Conservation (phyloP, 768 basidiomycete genomes). For the Melanogaster broomeanus region DNA sequence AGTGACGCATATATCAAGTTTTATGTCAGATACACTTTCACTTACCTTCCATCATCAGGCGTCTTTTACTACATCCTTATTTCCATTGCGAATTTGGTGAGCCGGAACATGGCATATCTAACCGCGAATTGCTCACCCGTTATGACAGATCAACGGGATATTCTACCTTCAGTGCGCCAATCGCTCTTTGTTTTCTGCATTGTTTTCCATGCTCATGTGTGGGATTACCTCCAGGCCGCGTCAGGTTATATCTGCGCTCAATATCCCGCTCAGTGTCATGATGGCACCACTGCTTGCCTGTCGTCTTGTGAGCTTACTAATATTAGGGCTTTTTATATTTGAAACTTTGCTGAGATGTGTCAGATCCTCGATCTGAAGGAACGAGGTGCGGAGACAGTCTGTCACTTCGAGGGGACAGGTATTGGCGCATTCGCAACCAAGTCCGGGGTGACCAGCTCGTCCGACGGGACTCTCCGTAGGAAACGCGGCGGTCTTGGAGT, state of each 20-base stretch:
- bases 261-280: conserved; percentile 85
- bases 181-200: not conserved
- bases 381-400: conserved; percentile 76
- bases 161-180: conserved; percentile 77
- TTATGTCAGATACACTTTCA: not conserved
- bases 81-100: conserved; percentile 78
- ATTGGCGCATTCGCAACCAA: conserved; percentile 69
- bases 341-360: conserved; percentile 6
- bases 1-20: conserved; percentile 12
- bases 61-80: conserved; percentile 86
- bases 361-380: conserved; percentile 83
- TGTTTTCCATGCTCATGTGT: conserved; percentile 11
- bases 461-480: conserved; percentile 21
- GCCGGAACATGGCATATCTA: conserved; percentile 9
- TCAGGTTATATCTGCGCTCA: conserved; percentile 80
- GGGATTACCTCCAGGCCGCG: conserved; percentile 54
- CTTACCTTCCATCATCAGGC: conserved; percentile 34
- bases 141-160: conserved; percentile 66
- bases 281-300: conserved; percentile 79
- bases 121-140: conserved; percentile 2
- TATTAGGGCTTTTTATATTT: no score
- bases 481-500: conserved; percentile 39
- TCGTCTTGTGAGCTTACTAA: conserved; percentile 54
- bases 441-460: conserved; percentile 39
- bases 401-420: conserved; percentile 72